Evolutionary conservation across 1,284 basidiomycete genomes (phyloP).

Genomic region (Cerrena zonata): DNA sequence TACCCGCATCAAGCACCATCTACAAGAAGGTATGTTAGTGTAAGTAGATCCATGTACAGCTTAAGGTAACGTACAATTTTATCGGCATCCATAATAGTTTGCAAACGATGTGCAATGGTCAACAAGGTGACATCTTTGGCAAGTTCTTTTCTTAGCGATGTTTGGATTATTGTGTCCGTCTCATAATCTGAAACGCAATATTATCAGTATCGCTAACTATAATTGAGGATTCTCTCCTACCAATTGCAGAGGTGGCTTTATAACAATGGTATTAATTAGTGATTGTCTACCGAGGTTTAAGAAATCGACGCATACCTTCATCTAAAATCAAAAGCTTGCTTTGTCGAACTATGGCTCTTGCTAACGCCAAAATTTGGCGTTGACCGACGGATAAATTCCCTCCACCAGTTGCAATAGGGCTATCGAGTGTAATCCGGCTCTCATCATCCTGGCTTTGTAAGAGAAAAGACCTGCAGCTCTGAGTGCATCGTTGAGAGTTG

Average conservation of each 20-base stretch:
- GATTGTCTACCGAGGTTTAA: neutral
- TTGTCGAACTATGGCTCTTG: constrained; percentile 52
- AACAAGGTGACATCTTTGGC: constrained; percentile 50
- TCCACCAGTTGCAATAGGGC: constrained; percentile 51
- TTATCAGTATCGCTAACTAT: neutral
- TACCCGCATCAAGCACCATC: constrained; percentile 11
- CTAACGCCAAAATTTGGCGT: constrained; percentile 57
- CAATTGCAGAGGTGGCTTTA: constrained; percentile 32
- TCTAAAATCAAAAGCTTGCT: constrained; percentile 62
- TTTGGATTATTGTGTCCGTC: constrained; percentile 53
- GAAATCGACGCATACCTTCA: constrained; percentile 41
- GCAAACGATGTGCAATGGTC: constrained; percentile 61
- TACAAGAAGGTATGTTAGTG: neutral
- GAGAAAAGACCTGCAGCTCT: constrained; percentile 50
- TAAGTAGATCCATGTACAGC: neutral
- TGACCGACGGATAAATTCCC: constrained; percentile 54
- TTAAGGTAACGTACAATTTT: constrained; percentile 22
- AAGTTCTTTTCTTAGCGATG: constrained; percentile 47
- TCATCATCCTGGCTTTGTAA: constrained; percentile 47
- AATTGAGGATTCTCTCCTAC: too few relatives aligned
- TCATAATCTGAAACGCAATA: constrained; percentile 39
- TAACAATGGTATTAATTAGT: constrained; percentile 1
- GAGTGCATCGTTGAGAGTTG: constrained; percentile 46
- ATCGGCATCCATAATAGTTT: constrained; percentile 61
- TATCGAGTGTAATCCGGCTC: constrained; percentile 48